Conservation (phyloP, 163 green algal genomes). For the Volvox carteri region DNA sequence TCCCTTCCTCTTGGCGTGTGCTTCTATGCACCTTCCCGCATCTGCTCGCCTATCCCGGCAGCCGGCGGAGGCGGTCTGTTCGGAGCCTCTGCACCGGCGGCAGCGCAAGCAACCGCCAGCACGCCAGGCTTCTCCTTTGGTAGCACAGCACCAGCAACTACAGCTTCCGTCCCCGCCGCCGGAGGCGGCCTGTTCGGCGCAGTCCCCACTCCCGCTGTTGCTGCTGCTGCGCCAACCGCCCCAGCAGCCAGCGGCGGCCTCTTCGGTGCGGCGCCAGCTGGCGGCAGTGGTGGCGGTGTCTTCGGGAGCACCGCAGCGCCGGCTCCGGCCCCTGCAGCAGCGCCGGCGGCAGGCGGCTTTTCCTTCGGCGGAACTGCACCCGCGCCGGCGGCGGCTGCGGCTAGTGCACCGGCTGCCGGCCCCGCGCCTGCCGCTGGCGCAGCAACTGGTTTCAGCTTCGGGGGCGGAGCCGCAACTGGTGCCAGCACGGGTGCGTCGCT, state of each 20-base stretch:
- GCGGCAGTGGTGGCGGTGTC: no score
- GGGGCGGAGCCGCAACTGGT: background rate
- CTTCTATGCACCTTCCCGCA: no score
- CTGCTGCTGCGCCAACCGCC: background rate
- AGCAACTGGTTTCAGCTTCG: constrained; percentile 23
- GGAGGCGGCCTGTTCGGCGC: constrained; percentile 36
- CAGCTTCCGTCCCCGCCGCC: constrained; percentile 5
- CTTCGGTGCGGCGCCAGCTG: constrained; percentile 40
- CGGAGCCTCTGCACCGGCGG: background rate
- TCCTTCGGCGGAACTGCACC: background rate
- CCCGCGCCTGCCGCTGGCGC: constrained; percentile 15
- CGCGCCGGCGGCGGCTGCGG: background rate
- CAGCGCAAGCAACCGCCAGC: background rate
- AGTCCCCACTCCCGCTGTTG: background rate
- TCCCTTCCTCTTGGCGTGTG: background rate
- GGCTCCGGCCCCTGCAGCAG: background rate
- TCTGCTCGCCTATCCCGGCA: no score
- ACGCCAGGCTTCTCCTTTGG: constrained; percentile 5
- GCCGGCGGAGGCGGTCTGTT: constrained; percentile 3
- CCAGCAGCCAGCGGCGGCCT: constrained; percentile 33
- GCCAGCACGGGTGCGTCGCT: constrained; percentile 18
- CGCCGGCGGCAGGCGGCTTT: constrained; percentile 8
- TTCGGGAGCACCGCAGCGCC: background rate
- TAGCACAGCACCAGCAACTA: background rate
- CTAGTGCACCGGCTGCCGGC: background rate